phyloP scores from a whole-genome alignment of 2,329 filamentous ascomycete species.

The Septoria linicola region DNA sequence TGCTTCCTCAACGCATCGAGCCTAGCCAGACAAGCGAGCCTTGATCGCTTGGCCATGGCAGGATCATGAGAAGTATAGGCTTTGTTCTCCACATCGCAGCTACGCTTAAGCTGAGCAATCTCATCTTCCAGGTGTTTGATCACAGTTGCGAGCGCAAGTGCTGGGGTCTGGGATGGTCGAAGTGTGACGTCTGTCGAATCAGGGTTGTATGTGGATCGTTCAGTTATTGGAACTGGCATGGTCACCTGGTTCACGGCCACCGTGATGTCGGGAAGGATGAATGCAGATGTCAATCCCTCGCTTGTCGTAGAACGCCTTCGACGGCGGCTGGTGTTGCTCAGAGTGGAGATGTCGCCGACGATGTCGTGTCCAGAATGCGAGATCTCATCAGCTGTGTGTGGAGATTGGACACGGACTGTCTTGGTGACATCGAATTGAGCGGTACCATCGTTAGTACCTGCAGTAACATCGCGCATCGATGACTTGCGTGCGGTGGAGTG shows the following conservation, averaged over 20 bases:
- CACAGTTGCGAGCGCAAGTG: conserved; percentile 73
- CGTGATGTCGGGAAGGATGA: conserved; percentile 64
- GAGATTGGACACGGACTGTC: conserved; percentile 40
- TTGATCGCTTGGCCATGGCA: conserved; percentile 62
- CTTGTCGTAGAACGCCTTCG: conserved; percentile 48
- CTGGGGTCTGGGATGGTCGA: conserved; percentile 64
- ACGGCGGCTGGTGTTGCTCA: conserved; percentile 52
- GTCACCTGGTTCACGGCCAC: conserved; percentile 37
- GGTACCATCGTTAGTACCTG: conserved; percentile 37
- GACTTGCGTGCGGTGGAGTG: conserved; percentile 52
- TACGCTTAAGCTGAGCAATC: conserved; percentile 70
- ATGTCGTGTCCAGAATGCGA: conserved; percentile 31
- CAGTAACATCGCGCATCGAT: conserved; percentile 53
- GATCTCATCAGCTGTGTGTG: conserved; percentile 36
- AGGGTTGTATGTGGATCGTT: conserved; percentile 28
- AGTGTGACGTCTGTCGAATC: conserved; percentile 60
- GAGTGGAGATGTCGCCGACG: conserved; percentile 45
- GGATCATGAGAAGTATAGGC: conserved; percentile 67
- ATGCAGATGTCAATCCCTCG: conserved; percentile 59
- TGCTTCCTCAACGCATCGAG: conserved; percentile 62
- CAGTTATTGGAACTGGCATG: conserved; percentile 35
- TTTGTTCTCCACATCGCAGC: conserved; percentile 61
- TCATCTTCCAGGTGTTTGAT: conserved; percentile 82
- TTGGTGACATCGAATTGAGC: conserved; percentile 34
- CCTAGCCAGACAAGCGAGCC: conserved; percentile 59